Percentiles rank a stretch among this genome's conserved stretches.
These are phyloP conservation scores for Rhododendron ovatum DNA, from an alignment of 148 eudicot species.

Conservation along the genomic window DNA sequence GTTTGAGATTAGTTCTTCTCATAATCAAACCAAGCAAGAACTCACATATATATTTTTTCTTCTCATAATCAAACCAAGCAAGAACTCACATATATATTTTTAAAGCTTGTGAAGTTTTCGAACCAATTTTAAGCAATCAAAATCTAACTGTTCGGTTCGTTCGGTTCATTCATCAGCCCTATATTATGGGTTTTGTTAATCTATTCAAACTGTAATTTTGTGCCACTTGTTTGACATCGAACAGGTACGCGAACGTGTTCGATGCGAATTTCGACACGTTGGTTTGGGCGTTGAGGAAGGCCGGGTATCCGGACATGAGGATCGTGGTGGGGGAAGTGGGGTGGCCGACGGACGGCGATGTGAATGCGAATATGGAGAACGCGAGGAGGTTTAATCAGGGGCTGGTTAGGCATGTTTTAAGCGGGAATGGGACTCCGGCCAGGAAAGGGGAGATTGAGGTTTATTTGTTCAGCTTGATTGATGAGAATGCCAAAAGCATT, in stretches of 20 bases:
- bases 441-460: constrained; percentile 56
- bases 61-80: too few relatives aligned
- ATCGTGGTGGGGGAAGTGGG: constrained; percentile 90
- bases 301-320: constrained; percentile 76
- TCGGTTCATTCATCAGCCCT: too few relatives aligned
- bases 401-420: constrained; percentile 51
- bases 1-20: too few relatives aligned
- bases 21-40: too few relatives aligned
- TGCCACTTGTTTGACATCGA: background rate
- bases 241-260: constrained; percentile 63
- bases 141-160: too few relatives aligned
- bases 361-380: constrained; percentile 51
- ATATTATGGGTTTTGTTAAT: too few relatives aligned
- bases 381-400: constrained; percentile 89
- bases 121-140: too few relatives aligned
- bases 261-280: constrained; percentile 94
- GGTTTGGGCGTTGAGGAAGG: constrained; percentile 60
- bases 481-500: constrained; percentile 78
- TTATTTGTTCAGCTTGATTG: constrained; percentile 80
- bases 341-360: constrained; percentile 98
- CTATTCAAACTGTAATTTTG: background rate
- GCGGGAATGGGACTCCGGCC: constrained; percentile 67
- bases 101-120: too few relatives aligned
- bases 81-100: too few relatives aligned
- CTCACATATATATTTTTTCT: too few relatives aligned